Evolutionary conservation across 2,329 filamentous ascomycete species (phyloP), one percentile per base, ranked within the genome.

Genomic region (Apiospora arundinis): DNA sequence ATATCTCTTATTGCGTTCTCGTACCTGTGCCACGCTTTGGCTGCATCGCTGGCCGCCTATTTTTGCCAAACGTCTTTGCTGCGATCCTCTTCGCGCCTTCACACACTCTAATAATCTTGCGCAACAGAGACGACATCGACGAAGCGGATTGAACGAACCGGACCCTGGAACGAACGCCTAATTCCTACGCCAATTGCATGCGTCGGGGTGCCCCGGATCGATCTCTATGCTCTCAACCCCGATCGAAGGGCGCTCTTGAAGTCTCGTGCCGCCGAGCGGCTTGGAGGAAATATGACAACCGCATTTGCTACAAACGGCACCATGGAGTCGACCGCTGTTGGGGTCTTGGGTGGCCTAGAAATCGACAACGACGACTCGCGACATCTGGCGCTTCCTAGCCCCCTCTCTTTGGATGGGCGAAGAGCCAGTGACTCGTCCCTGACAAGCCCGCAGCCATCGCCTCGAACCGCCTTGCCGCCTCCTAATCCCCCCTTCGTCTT

Each of bases 401-500:
- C 79, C 73, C 72, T 76, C 68, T 25, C 45, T 14, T 49, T 72
- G 46, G 78, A 78, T 74, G 74, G 75, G 72, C 76, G 77, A 72
- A 75, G 76, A 66, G 68, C 75, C 40, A 75, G 71, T 56, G 73
- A 75, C 25, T 32, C 75, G 49, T 72, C 73, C 49, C 73, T 77
- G 65, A 72, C 78, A 23, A 79, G 75, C 74, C 74, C 80, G 28
- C 80, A 81, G 68, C 72, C 76, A 21, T 82, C 83, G 66, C 81
- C 82, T 69, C 79, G 78, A 69, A 77, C 78, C 56, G 79, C 80
- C 32, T 75, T 81, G 37, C 87, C 88, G 69, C 84, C 84, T 68
- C 90, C 90, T 66, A 92, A 92, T 69, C 90, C 91, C 42, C 87
- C 86, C 7, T 92, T 92, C 76, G 85, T 90, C 71, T 92, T 92